phyloP scores from a whole-genome alignment of 2,329 filamentous ascomycete species.

The Colletotrichum sp. region DNA sequence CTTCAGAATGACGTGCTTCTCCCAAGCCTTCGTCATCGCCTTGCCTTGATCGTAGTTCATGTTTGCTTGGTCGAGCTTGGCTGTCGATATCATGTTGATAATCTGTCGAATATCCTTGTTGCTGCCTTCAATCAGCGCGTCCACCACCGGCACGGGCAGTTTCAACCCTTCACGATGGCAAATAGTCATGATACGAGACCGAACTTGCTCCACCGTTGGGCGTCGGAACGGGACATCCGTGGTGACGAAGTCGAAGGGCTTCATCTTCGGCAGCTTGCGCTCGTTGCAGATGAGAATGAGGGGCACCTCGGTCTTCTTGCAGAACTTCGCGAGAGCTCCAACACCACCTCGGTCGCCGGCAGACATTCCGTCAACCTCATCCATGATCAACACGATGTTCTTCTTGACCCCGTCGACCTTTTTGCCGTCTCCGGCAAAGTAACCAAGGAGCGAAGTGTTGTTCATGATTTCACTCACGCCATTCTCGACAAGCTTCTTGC shows the following conservation, averaged over 20 bases:
- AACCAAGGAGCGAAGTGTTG: conserved; percentile 91
- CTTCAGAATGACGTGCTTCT: conserved; percentile 96
- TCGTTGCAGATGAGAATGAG: conserved; percentile 99
- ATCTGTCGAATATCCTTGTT: conserved; percentile 97
- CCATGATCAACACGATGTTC: conserved; percentile 97
- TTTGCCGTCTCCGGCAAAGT: conserved; percentile 85
- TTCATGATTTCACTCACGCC: conserved; percentile 90
- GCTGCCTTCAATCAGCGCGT: conserved; percentile 93
- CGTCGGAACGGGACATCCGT: conserved; percentile 88
- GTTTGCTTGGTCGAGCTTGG: conserved; percentile 82
- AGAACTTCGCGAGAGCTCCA: conserved; percentile 90
- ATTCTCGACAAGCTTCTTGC: conserved; percentile 92
- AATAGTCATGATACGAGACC: conserved; percentile 92
- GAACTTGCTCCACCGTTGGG: conserved; percentile 89
- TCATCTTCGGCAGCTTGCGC: conserved; percentile 93
- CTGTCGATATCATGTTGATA: conserved; percentile 97
- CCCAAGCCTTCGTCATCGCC: conserved; percentile 96
- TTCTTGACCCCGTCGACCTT: conserved; percentile 82
- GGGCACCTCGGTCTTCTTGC: conserved; percentile 92
- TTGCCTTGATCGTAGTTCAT: conserved; percentile 89
- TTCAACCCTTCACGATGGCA: conserved; percentile 91
- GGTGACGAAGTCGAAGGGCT: conserved; percentile 88
- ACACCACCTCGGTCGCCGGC: conserved; percentile 95
- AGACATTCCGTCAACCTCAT: conserved; percentile 99
- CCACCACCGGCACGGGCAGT: conserved; percentile 81